These are phyloP conservation scores for Backusella tarrabulga DNA, from an alignment of 192 early-diverging fungal genomes.

Conservation along the genomic window DNA sequence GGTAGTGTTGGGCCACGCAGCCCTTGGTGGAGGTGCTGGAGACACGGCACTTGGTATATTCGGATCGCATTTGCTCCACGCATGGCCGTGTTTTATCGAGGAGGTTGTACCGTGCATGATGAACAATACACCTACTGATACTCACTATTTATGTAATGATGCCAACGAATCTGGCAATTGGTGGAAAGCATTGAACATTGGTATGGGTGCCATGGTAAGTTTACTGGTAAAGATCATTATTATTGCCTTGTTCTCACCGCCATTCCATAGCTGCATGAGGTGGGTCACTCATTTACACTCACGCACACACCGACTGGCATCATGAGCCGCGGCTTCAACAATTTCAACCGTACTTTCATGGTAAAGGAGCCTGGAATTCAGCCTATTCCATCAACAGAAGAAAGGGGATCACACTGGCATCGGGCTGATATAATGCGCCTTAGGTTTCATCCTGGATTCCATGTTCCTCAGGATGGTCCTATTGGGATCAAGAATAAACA, in stretches of 20 bases:
- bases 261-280: slow-evolving; percentile 52
- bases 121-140: slow-evolving; percentile 55
- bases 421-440: slow-evolving; percentile 59
- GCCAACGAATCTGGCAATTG: slow-evolving; percentile 53
- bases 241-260: too few relatives aligned
- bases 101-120: slow-evolving; percentile 56
- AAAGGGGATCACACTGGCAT: slow-evolving; percentile 61
- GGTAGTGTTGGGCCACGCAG: slow-evolving; percentile 60
- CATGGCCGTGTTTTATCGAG: slow-evolving; percentile 61
- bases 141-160: slow-evolving; percentile 57
- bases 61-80: slow-evolving; percentile 62
- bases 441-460: slow-evolving; percentile 56
- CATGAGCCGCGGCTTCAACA: slow-evolving; percentile 64
- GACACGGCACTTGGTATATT: slow-evolving; percentile 60
- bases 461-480: slow-evolving; percentile 44
- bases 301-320: slow-evolving; percentile 47
- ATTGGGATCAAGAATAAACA: not conserved
- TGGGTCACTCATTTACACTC: slow-evolving; percentile 62
- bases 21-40: slow-evolving; percentile 59
- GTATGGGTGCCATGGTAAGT: slow-evolving; percentile 62
- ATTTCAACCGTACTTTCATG: slow-evolving; percentile 68
- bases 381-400: slow-evolving; percentile 54
- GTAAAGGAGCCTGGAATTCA: slow-evolving; percentile 46
- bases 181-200: slow-evolving; percentile 64
- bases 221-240: too few relatives aligned